Percentiles rank a stretch among this genome's conserved stretches.
Evolutionary conservation across 495 filamentous ascomycete genomes (phyloP).

Genomic region (Usnea hakonensis): DNA sequence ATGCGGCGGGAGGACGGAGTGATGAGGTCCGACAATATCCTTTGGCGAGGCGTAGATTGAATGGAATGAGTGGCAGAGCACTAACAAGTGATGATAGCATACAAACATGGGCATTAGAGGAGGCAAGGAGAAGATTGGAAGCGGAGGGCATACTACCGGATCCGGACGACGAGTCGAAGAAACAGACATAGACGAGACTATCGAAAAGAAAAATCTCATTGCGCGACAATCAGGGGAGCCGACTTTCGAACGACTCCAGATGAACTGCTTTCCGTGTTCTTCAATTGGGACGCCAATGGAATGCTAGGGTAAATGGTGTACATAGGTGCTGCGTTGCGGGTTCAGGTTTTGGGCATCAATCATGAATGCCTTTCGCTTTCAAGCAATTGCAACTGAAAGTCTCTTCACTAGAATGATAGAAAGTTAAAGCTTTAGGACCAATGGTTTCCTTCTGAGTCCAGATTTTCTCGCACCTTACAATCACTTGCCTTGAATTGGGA

Average conservation of each 20-base stretch:
- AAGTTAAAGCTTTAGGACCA: no score
- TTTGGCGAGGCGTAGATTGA: neutral
- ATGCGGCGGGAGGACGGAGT: neutral
- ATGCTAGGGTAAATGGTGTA: neutral
- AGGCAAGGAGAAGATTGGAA: conserved; percentile 87
- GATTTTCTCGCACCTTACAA: no score
- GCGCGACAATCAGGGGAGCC: no score
- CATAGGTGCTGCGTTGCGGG: neutral
- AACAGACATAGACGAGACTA: neutral
- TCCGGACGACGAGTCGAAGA: conserved; percentile 39
- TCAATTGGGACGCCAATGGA: neutral
- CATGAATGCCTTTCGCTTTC: neutral
- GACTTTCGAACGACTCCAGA: neutral
- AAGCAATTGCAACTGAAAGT: neutral
- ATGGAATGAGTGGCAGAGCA: conserved; percentile 1
- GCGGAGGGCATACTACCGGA: conserved; percentile 88
- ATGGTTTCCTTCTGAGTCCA: no score
- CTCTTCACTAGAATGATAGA: neutral
- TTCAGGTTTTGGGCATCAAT: neutral
- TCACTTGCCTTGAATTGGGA: no score
- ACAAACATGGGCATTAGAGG: conserved; percentile 98
- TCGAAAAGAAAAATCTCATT: neutral
- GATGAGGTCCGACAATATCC: neutral
- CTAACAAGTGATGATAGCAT: conserved; percentile 50
- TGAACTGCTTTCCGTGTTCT: neutral